Base-by-base conservation (phyloP, 257 asterid genomes). In the Lycium barbarum region DNA sequence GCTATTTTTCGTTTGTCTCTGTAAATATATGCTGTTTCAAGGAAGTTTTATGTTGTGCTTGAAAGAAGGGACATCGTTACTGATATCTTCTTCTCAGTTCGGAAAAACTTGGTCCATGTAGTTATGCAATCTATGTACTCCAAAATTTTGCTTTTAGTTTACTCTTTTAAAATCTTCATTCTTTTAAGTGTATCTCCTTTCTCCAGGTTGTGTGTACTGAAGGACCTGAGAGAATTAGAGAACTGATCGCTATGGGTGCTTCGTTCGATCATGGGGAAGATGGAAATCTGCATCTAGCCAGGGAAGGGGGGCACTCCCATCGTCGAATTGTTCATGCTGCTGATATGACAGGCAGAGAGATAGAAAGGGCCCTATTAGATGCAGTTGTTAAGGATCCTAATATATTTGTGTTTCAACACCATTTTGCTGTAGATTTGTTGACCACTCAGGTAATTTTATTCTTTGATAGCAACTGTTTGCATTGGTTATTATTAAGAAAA, bases 231-330 rank as follows among this genome's bases (percentile, higher is more conserved):
- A 97, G 99, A 89, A 94, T 97, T 84, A 92, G 89, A 84, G 98
- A 97, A 88, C 86, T 97, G 90, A 95, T 97, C 33, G 97, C 99
- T n/a, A 97, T 97, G 98, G 99, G 99, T 68, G 98, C 99, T 89
- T 95, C 99, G 20, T 97, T 97, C 86, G 99, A 97, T 88, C 98
- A 97, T 38, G 98, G 98, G 83, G 96, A 95, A 86, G 99, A 97
- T 86, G 99, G 99, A n/a, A 95, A 97, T 85, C 89, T 97, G 90
- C 98, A 97, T 87, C 88, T 97, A 79, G 99, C 99, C 33, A 94
- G 98, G 90, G 99, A 97, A 90, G 99, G 99, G 18, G 99, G 99
- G 58, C 99, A 97, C 88, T 97, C 99, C 83, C 99, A 97, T 92
- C 90, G 66, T 51, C 93, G 99, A 88, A 97, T 97, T 74, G 99